Base-by-base conservation (phyloP, 768 basidiomycete species). In the Podaxis sp. region DNA sequence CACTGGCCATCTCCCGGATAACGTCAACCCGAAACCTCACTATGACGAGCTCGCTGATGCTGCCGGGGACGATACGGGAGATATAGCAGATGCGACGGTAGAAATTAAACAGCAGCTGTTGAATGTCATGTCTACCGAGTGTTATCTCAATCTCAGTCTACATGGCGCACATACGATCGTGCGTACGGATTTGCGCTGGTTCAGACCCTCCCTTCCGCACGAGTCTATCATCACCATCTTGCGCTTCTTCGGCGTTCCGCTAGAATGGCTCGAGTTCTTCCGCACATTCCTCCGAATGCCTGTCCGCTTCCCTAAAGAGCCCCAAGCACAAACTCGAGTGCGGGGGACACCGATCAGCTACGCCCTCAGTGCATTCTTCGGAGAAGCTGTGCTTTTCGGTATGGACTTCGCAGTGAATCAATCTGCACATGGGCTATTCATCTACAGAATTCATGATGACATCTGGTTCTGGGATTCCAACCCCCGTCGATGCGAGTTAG, bases 341-440 rank as follows among this genome's bases (percentile, higher is more conserved):
- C 71, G 79, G 5, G 80, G 80, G 21, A 77, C 76, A 0, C 79
- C 80, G 0, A 75, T 78, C 64, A 70, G 71, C 48, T 77, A 80
- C 57, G 70, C 76, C 1, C 68, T 81, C 32, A 76, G 76, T 57
- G 71, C 69, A 1, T 65, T 79, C 5, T 79, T 72, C 55, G 79
- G 78, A 5, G 79, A 82, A 62, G 69, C 67, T 2, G 55, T 79
- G 13, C 56, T 80, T 36, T 80, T 79, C 63, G 71, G 68, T 21
- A 78, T 82, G 78, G 79, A 82, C 63, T 78, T 77, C 57, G 78
- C 79, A 5, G 77, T 80, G 59, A 80, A 80, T 52, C 79, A 78
- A 52, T 66, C 64, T 32, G 73, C 78, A 1, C 57, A 73, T 18
- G 78, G 78, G 2, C 63, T 80, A 9, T 77, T 71, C 65, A 70